Conservation (phyloP, 176 grass and related monocot genomes). For the Carex littledalei region DNA sequence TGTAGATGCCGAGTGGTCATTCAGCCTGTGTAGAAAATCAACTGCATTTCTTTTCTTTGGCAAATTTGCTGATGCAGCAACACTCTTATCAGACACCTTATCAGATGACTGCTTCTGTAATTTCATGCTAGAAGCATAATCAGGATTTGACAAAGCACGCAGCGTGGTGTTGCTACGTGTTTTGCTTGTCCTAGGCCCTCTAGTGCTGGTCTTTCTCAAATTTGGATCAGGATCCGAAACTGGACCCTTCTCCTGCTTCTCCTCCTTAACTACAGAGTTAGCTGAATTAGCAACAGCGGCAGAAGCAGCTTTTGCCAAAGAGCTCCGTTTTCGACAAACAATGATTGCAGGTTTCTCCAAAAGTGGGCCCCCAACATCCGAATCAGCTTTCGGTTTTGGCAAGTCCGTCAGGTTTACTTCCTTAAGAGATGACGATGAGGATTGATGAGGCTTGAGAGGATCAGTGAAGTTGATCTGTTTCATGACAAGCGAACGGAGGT, state of each 20-base stretch:
- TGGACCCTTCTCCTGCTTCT: slow-evolving; percentile 8
- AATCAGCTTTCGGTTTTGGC: slow-evolving; percentile 44
- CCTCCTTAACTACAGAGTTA: slow-evolving; percentile 14
- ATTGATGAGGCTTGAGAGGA: slow-evolving; percentile 16
- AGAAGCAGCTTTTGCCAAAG: slow-evolving; percentile 36
- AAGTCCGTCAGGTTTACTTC: neutral
- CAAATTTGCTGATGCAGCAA: neutral
- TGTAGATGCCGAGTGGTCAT: slow-evolving; percentile 29
- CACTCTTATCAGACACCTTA: slow-evolving; percentile 25
- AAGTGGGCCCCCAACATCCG: slow-evolving; percentile 40
- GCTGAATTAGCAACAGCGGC: slow-evolving; percentile 27
- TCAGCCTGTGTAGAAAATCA: slow-evolving; percentile 81
- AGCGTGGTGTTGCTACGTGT: slow-evolving; percentile 26
- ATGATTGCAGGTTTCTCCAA: slow-evolving; percentile 60
- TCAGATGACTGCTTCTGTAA: slow-evolving; percentile 24
- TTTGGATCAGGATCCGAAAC: slow-evolving; percentile 30
- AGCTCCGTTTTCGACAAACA: slow-evolving; percentile 73
- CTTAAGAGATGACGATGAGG: neutral
- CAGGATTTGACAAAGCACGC: neutral
- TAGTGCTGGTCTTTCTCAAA: slow-evolving; percentile 11
- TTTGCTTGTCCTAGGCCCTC: slow-evolving; percentile 51
- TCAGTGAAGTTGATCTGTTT: slow-evolving; percentile 27
- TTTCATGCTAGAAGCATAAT: slow-evolving; percentile 28
- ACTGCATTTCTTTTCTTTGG: slow-evolving; percentile 65
- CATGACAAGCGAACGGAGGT: slow-evolving; percentile 35